Percentiles rank a stretch among this genome's conserved stretches.
These are phyloP conservation scores for Gossypium thurberi DNA, from an alignment of 345 rosid genomes.

Conservation along the genomic window DNA sequence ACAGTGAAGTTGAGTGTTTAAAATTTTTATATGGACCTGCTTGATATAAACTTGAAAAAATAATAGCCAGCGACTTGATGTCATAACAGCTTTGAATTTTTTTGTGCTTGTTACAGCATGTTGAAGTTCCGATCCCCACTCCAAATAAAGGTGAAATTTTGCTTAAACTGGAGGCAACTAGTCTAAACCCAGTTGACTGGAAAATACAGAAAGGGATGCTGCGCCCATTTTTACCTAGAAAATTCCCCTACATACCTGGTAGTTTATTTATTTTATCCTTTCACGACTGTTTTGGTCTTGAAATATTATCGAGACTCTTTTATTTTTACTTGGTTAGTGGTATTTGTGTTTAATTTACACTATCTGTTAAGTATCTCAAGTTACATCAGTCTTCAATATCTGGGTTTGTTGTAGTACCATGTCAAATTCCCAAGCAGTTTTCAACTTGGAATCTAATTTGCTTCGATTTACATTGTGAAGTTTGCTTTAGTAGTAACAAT, in stretches of 20 bases:
- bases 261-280: slow-evolving; percentile 3
- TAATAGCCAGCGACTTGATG: not conserved
- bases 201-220: slow-evolving; percentile 47
- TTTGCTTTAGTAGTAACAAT: not conserved
- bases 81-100: not conserved
- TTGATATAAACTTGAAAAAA: not conserved
- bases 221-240: slow-evolving; percentile 47
- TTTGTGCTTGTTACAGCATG: slow-evolving; percentile 35
- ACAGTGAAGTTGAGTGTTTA: not conserved
- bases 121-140: slow-evolving; percentile 35
- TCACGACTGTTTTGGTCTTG: not conserved
- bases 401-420: not conserved
- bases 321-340: not conserved
- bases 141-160: slow-evolving; percentile 40
- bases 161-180: slow-evolving; percentile 43
- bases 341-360: not conserved
- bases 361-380: not conserved
- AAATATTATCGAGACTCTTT: not conserved
- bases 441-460: not conserved
- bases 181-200: slow-evolving; percentile 52
- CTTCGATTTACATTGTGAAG: not conserved
- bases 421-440: not conserved
- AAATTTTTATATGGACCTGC: not conserved
- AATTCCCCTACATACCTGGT: slow-evolving; percentile 73
- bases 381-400: not conserved